Percentiles rank a stretch among this genome's conserved stretches.
Evolutionary conservation across 1,284 basidiomycete species (phyloP).

Genomic region (Cutaneotrichosporon cyanovorans): DNA sequence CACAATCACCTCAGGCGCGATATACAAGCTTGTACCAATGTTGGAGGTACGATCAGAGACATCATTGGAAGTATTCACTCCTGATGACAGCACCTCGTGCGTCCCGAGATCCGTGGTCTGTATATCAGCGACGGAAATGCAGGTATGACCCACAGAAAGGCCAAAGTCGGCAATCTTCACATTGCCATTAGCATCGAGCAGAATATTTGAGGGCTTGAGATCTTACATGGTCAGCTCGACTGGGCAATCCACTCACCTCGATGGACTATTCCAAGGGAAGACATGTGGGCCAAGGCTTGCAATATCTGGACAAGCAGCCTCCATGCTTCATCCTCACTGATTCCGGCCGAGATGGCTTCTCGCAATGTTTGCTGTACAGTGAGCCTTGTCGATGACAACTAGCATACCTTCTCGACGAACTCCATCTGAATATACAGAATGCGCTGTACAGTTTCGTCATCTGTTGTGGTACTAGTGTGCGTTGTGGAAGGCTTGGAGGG

Average conservation of each 20-base stretch:
- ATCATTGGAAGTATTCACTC: constrained; percentile 30
- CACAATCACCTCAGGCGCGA: constrained; percentile 68
- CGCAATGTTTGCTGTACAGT: constrained; percentile 30
- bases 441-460: constrained; percentile 29
- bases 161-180: constrained; percentile 96
- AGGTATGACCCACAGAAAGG: constrained; percentile 45
- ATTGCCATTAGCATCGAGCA: constrained; percentile 81
- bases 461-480: constrained; percentile 28
- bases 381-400: not conserved
- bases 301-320: constrained; percentile 81
- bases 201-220: constrained; percentile 85
- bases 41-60: constrained; percentile 50
- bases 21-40: constrained; percentile 87
- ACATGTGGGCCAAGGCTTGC: constrained; percentile 89
- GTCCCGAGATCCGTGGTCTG: constrained; percentile 67
- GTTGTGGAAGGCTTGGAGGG: constrained; percentile 13
- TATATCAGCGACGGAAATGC: not conserved
- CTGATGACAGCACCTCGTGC: constrained; percentile 59
- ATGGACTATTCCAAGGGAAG: constrained; percentile 80
- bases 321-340: constrained; percentile 81
- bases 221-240: constrained; percentile 46
- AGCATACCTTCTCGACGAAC: constrained; percentile 43
- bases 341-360: constrained; percentile 68
- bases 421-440: constrained; percentile 47
- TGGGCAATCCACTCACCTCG: constrained; percentile 43